Evolutionary conservation across 177 flowering plant genomes (phyloP), one percentile per base, ranked within the genome.

Genomic region (Vitis hybrid): DNA sequence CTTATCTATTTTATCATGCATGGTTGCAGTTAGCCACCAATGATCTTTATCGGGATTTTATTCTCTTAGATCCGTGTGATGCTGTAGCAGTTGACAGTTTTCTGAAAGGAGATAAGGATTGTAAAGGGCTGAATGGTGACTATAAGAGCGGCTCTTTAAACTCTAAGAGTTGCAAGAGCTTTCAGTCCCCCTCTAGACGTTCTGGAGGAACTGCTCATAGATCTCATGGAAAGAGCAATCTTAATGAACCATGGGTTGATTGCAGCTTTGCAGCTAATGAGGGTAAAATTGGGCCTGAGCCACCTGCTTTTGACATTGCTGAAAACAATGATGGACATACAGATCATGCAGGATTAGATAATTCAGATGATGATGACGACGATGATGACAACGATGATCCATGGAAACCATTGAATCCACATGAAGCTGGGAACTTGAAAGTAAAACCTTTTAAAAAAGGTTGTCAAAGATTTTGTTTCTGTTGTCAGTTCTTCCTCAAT

Each of bases 391-490:
- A 75, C 16, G 85, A 89, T 69, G 96, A 95, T 84, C 96, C 90
- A 39, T 95, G 98, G 99, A 87, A 89, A 77, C 97, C 95, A 68
- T 77, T 95, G 84, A 89, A 95, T 85, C 99, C 99, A 63, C 90
- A 95, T 80, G 95, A 93, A 81, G 85, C 90, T 56, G 99, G 98
- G 66, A 86, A 85, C 70, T 85, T 93, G 75, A 93, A 85, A 90
- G 82, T 89, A 51, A 95, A 87, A 71, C 93, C 98, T 50, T 93
- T 84, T 72, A 85, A 76, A 72, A 92, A 86, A 86, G 92, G 97
- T 94, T 56, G 45, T 18, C 56, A 50, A 48, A 19, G 4, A 9
- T 64, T 74, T 51, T 57, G 2, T 60, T 71, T 60, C 19, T 33
- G 8, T 70, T 64, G 15, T 52, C 51, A 3, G 50, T 69, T 29